Conservation (phyloP, 2,329 filamentous ascomycete species). For the Fusarium musae region DNA sequence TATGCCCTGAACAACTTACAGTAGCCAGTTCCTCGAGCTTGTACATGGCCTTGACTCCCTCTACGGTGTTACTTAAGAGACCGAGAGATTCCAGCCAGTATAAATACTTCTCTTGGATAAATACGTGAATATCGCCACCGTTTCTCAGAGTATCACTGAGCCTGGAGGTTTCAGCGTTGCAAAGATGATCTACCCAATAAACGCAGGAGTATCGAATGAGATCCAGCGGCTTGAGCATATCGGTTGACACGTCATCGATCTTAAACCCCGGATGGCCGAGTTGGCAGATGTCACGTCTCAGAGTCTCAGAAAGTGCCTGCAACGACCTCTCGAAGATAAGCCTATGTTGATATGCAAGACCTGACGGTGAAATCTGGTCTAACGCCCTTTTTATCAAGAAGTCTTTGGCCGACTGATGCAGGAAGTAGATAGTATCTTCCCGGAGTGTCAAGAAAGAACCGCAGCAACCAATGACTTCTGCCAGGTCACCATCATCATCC, state of each 20-base stretch:
- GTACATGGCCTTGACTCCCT: fast-evolving
- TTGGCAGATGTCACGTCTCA: fast-evolving
- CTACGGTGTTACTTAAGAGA: fast-evolving
- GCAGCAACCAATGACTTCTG: fast-evolving
- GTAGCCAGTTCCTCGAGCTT: fast-evolving
- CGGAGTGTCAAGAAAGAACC: not conserved
- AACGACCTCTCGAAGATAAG: fast-evolving
- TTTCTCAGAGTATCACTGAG: fast-evolving
- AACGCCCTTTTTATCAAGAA: not conserved
- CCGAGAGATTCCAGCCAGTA: not conserved
- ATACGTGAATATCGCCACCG: fast-evolving
- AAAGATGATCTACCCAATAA: not conserved
- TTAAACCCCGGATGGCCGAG: fast-evolving
- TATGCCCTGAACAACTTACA: fast-evolving
- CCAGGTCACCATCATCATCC: fast-evolving
- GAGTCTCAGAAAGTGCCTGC: fast-evolving
- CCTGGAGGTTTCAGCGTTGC: fast-evolving
- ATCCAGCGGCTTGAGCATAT: fast-evolving
- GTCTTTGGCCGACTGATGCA: not conserved
- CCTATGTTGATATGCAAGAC: fast-evolving
- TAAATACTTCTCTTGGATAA: fast-evolving
- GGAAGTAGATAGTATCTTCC: fast-evolving
- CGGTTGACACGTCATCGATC: fast-evolving
- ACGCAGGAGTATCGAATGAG: not conserved
- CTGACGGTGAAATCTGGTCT: fast-evolving